Base-by-base conservation (phyloP, 2,329 filamentous ascomycete species). In the Neonectria coccinea region DNA sequence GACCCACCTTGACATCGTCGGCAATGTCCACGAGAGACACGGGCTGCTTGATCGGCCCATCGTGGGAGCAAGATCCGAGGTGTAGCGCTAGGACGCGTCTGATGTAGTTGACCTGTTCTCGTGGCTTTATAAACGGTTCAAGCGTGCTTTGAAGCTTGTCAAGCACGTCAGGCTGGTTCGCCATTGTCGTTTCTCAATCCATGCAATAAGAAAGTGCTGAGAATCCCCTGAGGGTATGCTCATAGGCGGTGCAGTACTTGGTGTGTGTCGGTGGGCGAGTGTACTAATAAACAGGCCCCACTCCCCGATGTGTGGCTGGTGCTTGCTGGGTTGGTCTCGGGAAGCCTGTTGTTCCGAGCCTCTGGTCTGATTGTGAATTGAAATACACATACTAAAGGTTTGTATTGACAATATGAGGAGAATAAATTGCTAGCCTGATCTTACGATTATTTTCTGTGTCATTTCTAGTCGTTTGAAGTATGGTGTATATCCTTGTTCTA, bases 61-160 rank as follows among this genome's bases (percentile, higher is more conserved):
- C 77, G 16, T 81, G 77, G 18, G 85, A 73, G 67, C 80, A 82
- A 22, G 83, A 80, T 29, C 81, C 82, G 5, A 91, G 78, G 67
- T 89, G 83, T 20, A 85, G 80, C 45, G 85, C 82, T 50, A 89
- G 73, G 31, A 88, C 78, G 54, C 84, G 85, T 66, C 86, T 82
- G 60, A 90, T 85, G 51, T 85, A 84, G 39, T 83, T 79, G 53
- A 84, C 81, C 68, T 90, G 86, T 62, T 89, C 86, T 27, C 87
- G 83, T 29, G 85, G 82, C 56, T 85, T 86, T 60, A 89, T 79
- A 65, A 83, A 88, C 5, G 85, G 83, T 36, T 81, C 78, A 22
- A 91, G 79, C 18, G 76, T 78, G 44, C 78, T 76, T 59, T 83
- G 80, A 36, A 85, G 75, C 36, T 76, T 76, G 52, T 79, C 72